Evolutionary conservation across 495 filamentous ascomycete genomes (phyloP), one percentile per base, ranked within the genome.

Genomic region (Xylaria palmicola): DNA sequence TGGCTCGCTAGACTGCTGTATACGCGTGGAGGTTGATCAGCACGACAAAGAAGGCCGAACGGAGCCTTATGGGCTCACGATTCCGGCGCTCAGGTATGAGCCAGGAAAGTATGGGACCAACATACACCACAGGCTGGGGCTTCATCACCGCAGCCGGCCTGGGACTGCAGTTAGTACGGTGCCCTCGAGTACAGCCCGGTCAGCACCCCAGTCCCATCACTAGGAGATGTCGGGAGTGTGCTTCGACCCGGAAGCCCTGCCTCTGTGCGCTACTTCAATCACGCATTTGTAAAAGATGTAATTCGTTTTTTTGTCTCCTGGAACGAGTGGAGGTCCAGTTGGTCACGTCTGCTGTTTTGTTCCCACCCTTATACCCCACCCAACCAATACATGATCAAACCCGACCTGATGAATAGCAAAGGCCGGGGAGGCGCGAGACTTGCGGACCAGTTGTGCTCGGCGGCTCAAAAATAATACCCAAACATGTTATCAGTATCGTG

Each of bases 1-100:
- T 60, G 88, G 88, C 22, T 82, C 83, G 29, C 72, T 93, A 22
- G 88, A 91, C 65, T 83, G 91, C 43, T 76, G 81, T 57, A 85
- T 90, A 65, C 77, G 79, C 4, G 85, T 93, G 26, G 90, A 93
- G 74, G 85, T 86, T 56, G 81, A 90, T 68, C 86, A 87, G 60
- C 83, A 86, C 56, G 78, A 90, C 66, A 72, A 69, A 12, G 68
- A 83, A 47, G 90, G 88, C 10, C 72, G 74, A 59, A 90, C 90
- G 1, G 77, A 87, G 62, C 79, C 80, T 15, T 92, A 92, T 68
- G 90, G 88, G 34, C 82, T 92, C 60, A 86, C 75, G n/a, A 77
- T 85, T 30, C 82, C 81, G 10, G 27, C 50, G 24, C 71, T 85
- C 26, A 68, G 70, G 26, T 82, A 80, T 24, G 50, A 65, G 8